phyloP scores from a whole-genome alignment of 352 stramenopile genomes.

The Globisporangium viniferum region DNA sequence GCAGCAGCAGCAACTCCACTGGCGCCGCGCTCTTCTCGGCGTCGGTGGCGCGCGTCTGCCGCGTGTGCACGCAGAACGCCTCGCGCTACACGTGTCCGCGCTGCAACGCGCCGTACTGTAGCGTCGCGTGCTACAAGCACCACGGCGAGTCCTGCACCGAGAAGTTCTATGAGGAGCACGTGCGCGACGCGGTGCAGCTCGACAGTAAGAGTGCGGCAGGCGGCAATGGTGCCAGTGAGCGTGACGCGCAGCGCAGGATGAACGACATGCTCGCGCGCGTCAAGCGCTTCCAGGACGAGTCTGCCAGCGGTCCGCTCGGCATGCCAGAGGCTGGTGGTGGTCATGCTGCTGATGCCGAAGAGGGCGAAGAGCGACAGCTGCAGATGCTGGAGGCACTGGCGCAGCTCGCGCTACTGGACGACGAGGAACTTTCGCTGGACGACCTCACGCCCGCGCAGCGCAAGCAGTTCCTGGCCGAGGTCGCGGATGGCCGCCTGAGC shows the following conservation, averaged over 20 bases:
- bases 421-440: constrained; percentile 54
- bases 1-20: not conserved
- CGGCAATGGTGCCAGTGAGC: constrained; percentile 15
- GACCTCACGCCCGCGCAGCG: constrained; percentile 55
- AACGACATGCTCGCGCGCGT: constrained; percentile 50
- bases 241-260: constrained; percentile 31
- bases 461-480: constrained; percentile 54
- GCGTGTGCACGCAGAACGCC: constrained; percentile 52
- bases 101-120: constrained; percentile 80
- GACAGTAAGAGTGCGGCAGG: constrained; percentile 19
- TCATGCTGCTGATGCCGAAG: constrained; percentile 8
- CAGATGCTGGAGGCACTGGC: constrained; percentile 37
- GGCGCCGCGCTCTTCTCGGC: constrained; percentile 17
- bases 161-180: constrained; percentile 72
- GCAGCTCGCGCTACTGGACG: constrained; percentile 46
- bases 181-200: constrained; percentile 52
- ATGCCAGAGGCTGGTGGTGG: not conserved
- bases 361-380: constrained; percentile 24
- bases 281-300: constrained; percentile 53
- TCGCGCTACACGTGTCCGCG: constrained; percentile 82
- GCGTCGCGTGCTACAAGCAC: constrained; percentile 67
- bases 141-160: constrained; percentile 76
- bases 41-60: constrained; percentile 53
- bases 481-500: constrained; percentile 60
- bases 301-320: not conserved